These are phyloP conservation scores for Cladophialophora yegresii DNA, from an alignment of 2,329 filamentous ascomycete genomes.

Conservation along the genomic window DNA sequence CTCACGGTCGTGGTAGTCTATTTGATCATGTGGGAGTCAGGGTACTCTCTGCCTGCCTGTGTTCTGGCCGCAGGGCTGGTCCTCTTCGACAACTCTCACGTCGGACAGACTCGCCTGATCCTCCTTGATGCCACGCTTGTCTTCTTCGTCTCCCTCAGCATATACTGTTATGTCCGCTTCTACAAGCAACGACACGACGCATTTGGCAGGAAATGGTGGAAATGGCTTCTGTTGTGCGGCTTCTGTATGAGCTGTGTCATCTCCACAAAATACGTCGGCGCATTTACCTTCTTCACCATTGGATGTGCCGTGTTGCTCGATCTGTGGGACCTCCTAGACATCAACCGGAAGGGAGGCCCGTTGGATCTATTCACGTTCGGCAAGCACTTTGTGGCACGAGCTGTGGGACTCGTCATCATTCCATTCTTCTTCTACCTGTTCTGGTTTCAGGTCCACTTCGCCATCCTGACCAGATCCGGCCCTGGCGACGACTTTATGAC, in stretches of 20 bases:
- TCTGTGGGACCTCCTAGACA: slow-evolving; percentile 88
- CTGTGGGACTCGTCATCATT: slow-evolving; percentile 81
- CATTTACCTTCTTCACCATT: slow-evolving; percentile 96
- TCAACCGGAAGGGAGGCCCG: slow-evolving; percentile 81
- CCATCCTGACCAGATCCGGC: slow-evolving; percentile 81
- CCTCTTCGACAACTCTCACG: slow-evolving; percentile 95
- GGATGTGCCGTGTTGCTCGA: slow-evolving; percentile 92
- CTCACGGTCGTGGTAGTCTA: slow-evolving; percentile 93
- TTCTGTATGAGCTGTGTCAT: slow-evolving; percentile 96
- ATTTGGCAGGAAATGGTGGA: slow-evolving; percentile 98
- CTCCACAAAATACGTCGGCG: slow-evolving; percentile 95
- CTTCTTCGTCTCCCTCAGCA: slow-evolving; percentile 91
- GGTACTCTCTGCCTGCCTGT: slow-evolving; percentile 91
- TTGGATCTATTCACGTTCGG: slow-evolving; percentile 76
- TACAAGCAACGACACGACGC: slow-evolving; percentile 90
- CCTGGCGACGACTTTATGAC: slow-evolving; percentile 99
- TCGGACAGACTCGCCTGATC: slow-evolving; percentile 93
- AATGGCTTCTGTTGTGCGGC: slow-evolving; percentile 94
- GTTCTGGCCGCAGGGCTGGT: slow-evolving; percentile 81
- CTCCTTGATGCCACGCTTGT: slow-evolving; percentile 92
- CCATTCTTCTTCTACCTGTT: slow-evolving; percentile 98
- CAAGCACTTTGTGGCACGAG: slow-evolving; percentile 86
- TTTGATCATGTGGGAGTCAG: slow-evolving; percentile 99
- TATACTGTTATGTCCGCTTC: slow-evolving; percentile 94
- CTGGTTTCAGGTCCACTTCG: slow-evolving; percentile 99